Evolutionary conservation across 2,329 filamentous ascomycete genomes (phyloP).

Genomic region (Phaeosphaeria sp.): DNA sequence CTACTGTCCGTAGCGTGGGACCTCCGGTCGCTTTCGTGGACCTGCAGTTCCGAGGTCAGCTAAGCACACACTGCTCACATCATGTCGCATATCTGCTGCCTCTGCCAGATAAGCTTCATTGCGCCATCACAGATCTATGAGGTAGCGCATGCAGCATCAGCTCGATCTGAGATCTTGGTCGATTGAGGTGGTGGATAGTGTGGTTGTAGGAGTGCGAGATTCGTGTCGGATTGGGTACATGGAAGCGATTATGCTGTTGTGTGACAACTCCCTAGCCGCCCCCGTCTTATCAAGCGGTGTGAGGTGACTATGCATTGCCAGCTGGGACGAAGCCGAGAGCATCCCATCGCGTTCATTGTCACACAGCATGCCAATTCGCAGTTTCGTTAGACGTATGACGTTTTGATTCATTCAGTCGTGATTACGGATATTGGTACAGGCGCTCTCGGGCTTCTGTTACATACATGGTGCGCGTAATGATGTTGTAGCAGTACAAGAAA

Average conservation of each 20-base stretch:
- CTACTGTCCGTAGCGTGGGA: neutral
- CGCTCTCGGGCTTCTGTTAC: neutral
- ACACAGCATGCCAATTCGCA: neutral
- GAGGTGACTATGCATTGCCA: slow-evolving; percentile 9
- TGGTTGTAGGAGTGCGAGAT: neutral
- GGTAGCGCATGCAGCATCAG: neutral
- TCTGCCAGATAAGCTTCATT: slow-evolving; percentile 1
- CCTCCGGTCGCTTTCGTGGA: neutral
- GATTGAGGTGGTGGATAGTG: neutral
- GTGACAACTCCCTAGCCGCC: slow-evolving; percentile 8
- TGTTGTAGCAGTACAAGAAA: slow-evolving; percentile 9
- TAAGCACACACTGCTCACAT: neutral
- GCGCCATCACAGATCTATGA: neutral
- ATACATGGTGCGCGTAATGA: neutral
- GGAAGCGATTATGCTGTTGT: neutral
- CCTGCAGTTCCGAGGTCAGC: neutral
- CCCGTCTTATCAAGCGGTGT: slow-evolving; percentile 14
- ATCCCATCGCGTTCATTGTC: slow-evolving; percentile 1
- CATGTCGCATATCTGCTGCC: neutral
- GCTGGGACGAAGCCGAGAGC: neutral
- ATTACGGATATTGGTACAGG: neutral
- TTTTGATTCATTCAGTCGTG: neutral
- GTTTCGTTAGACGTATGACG: neutral
- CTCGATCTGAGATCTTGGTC: neutral
- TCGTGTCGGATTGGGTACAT: neutral